phyloP scores from a whole-genome alignment of 2,329 filamentous ascomycete genomes.

The Monosporascus sp. region DNA sequence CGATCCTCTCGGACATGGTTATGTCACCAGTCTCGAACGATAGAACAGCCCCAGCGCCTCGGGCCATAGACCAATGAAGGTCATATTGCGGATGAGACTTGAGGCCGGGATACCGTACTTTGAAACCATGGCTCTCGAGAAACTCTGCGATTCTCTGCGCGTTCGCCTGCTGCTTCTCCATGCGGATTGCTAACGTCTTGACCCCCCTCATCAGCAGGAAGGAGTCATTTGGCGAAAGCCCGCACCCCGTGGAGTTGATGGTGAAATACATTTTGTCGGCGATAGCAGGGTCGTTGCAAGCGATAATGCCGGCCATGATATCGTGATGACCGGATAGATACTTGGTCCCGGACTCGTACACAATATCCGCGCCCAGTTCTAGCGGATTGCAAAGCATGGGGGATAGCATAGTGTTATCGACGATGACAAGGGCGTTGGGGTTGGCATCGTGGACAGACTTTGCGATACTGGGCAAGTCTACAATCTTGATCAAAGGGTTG shows the following conservation, averaged over 20 bases:
- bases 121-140: slow-evolving; percentile 85
- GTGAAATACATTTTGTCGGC: slow-evolving; percentile 93
- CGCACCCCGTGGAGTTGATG: slow-evolving; percentile 94
- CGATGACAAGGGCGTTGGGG: slow-evolving; percentile 73
- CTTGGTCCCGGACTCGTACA: slow-evolving; percentile 97
- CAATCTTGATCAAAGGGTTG: slow-evolving; percentile 97
- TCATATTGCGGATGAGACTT: slow-evolving; percentile 96
- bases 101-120: slow-evolving; percentile 88
- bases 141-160: slow-evolving; percentile 89
- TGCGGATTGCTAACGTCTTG: slow-evolving; percentile 94
- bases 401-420: slow-evolving; percentile 99
- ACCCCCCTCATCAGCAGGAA: slow-evolving; percentile 93
- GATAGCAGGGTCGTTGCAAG: slow-evolving; percentile 74
- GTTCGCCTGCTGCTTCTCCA: slow-evolving; percentile 97
- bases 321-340: slow-evolving; percentile 98
- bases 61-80: slow-evolving; percentile 90
- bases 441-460: slow-evolving; percentile 71
- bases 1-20: slow-evolving; percentile 79
- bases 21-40: slow-evolving; percentile 94
- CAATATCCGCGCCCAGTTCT: slow-evolving; percentile 89
- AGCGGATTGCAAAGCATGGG: slow-evolving; percentile 91
- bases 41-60: slow-evolving; percentile 87
- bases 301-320: slow-evolving; percentile 96
- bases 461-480: slow-evolving; percentile 81
- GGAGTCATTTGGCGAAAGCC: slow-evolving; percentile 88